These are phyloP conservation scores for Pseudogymnoascus sp. DNA, from an alignment of 2,329 filamentous ascomycete species.

Conservation along the genomic window DNA sequence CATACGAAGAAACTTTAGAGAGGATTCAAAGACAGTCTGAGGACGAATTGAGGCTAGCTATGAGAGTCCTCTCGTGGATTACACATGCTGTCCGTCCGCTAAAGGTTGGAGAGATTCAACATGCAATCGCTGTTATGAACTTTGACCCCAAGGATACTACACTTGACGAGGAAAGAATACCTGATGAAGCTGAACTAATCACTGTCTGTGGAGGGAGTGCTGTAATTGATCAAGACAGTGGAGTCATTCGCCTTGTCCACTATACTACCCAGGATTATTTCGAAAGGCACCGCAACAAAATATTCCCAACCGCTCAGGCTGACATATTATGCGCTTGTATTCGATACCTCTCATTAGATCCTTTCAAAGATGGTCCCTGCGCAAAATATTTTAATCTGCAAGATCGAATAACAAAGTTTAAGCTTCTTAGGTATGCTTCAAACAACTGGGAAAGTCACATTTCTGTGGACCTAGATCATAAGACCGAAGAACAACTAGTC, in stretches of 20 bases:
- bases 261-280: constrained; percentile 24
- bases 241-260: constrained; percentile 19
- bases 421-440: not conserved
- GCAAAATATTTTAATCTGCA: not conserved
- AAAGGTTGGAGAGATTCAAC: not conserved
- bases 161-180: not conserved
- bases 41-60: not conserved
- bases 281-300: not conserved
- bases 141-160: not conserved
- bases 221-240: constrained; percentile 11
- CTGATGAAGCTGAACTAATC: constrained; percentile 16
- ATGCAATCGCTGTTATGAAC: not conserved
- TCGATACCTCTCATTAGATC: not conserved
- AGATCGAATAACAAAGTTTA: not conserved
- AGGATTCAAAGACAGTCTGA: not conserved
- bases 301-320: not conserved
- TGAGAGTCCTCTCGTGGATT: not conserved
- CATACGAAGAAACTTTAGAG: not conserved
- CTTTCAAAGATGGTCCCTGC: not conserved
- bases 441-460: not conserved
- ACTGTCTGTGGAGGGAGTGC: constrained; percentile 20
- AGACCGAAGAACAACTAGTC: not conserved
- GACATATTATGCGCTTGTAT: not conserved
- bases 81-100: not conserved
- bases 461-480: not conserved